Percentiles rank a stretch among this genome's conserved stretches.
Conservation (phyloP, 768 basidiomycete genomes). For the Rhodotorula kratochvilovae region DNA sequence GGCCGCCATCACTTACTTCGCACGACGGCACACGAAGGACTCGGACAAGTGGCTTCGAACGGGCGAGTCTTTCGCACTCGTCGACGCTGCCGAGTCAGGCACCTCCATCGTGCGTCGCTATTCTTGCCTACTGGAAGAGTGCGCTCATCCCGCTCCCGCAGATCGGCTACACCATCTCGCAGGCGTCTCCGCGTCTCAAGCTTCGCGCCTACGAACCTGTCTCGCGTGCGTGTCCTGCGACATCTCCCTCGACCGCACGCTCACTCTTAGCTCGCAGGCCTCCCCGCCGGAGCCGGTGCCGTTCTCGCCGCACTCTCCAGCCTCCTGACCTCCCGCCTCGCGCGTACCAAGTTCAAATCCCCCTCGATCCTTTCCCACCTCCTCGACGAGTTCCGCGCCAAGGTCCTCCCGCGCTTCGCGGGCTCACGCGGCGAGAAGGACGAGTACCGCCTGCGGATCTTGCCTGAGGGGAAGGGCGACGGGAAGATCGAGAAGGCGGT, state of each 20-base stretch:
- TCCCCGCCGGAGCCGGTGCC: constrained; percentile 2
- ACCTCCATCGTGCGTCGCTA: constrained; percentile 8
- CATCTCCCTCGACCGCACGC: background rate
- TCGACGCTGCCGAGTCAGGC: constrained; percentile 19
- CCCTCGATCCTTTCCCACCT: background rate
- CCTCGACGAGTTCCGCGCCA: constrained; percentile 8
- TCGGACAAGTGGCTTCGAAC: constrained; percentile 11
- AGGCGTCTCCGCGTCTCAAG: background rate
- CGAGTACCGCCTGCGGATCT: constrained; percentile 1
- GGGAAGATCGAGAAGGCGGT: constrained; percentile 2
- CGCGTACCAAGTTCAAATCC: constrained; percentile 22
- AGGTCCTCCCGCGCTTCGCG: constrained; percentile 6
- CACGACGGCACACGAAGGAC: background rate
- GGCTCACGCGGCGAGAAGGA: background rate
- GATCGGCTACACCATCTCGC: constrained; percentile 16
- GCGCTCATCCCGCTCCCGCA: background rate
- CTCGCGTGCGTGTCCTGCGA: background rate
- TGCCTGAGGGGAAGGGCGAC: constrained; percentile 11
- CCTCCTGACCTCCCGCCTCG: background rate
- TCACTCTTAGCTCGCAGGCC: background rate
- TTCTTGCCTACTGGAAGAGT: background rate
- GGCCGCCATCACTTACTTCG: constrained; percentile 4
- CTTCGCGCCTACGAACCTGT: constrained; percentile 7
- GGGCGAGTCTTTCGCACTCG: constrained; percentile 13
- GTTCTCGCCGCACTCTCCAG: constrained; percentile 2